Evolutionary conservation across 176 grass and related monocot genomes (phyloP), one percentile per base, ranked within the genome.

Genomic region (Echinochloa phyllopogon): DNA sequence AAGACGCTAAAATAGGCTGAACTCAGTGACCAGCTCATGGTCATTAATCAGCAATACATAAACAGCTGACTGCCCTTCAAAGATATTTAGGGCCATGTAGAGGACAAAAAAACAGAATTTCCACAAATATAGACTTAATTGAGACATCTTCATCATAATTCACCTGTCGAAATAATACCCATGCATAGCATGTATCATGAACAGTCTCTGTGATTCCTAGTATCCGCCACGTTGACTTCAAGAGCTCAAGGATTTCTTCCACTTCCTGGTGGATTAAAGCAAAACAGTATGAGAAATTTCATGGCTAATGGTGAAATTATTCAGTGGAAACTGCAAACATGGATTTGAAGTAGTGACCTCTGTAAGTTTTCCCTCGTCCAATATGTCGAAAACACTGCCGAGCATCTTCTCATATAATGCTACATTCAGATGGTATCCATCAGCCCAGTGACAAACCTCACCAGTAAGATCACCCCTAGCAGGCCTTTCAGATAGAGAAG

Each of bases 141-240:
- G 33, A 20, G 23, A 47, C 64, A 76, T 74, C 27, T 74, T 51
- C 4, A 50, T 65, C 65, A 61, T 62, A 33, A 55, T 84, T 86
- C 92, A 98, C 96, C 93, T 98, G 96, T 40, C 91, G 93, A 86
- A 98, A 98, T 78, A 98, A 95, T 72, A 98, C 94, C 96, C 96
- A 98, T 89, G 89, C 89, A 70, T 98, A 96, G 77, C 96, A 98
- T 83, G 96, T 95, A 77, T 95, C 96, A 77, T 98, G 96, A 81
- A 98, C 90, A 38, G 93, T 89, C 77, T 98, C 96, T 66, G 88
- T 94, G 69, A 98, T 90, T 74, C 96, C 96, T 88, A 98, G 83
- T 78, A 90, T 94, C 83, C 89, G 85, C 96, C 96, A 98, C 85
- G 96, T 98, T 49, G 93, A 94, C 77, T 92, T 99, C 55, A 99